phyloP scores from a whole-genome alignment of 441 rosid genomes.

The Aquilaria agallochum region DNA sequence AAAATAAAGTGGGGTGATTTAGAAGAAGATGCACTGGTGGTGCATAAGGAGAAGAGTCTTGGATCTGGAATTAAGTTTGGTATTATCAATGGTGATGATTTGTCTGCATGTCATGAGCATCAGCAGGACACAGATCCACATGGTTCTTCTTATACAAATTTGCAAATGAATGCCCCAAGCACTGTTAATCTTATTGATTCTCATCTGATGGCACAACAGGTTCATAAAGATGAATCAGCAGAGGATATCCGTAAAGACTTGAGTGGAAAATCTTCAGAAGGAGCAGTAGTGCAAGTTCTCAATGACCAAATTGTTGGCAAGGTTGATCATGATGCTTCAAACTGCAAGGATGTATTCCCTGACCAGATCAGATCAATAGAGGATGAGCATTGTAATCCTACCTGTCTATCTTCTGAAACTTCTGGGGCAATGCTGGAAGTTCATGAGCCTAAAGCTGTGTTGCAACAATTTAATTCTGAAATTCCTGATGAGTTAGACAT shows the following conservation, averaged over 20 bases:
- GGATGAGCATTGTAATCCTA: slow-evolving; percentile 17
- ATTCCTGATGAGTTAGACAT: slow-evolving; percentile 16
- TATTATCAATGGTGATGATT: slow-evolving; percentile 24
- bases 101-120: slow-evolving; percentile 23
- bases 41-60: slow-evolving; percentile 24
- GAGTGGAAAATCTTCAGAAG: slow-evolving; percentile 21
- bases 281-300: slow-evolving; percentile 15
- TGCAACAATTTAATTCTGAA: slow-evolving; percentile 21
- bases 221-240: slow-evolving; percentile 22
- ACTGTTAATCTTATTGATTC: slow-evolving; percentile 16
- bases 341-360: slow-evolving; percentile 17
- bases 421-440: slow-evolving; percentile 17
- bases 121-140: slow-evolving; percentile 18
- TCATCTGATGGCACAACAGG: slow-evolving; percentile 12
- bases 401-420: slow-evolving; percentile 22
- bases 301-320: slow-evolving; percentile 17
- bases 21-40: slow-evolving; percentile 42
- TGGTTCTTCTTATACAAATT: slow-evolving; percentile 18
- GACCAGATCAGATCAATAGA: slow-evolving; percentile 18
- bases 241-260: slow-evolving; percentile 24
- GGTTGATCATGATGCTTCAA: slow-evolving; percentile 20
- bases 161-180: slow-evolving; percentile 21
- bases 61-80: slow-evolving; percentile 33
- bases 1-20: slow-evolving; percentile 67
- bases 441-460: slow-evolving; percentile 22